Base-by-base conservation (phyloP, 208 protist genomes). In the Trypanosoma platydactyli region DNA sequence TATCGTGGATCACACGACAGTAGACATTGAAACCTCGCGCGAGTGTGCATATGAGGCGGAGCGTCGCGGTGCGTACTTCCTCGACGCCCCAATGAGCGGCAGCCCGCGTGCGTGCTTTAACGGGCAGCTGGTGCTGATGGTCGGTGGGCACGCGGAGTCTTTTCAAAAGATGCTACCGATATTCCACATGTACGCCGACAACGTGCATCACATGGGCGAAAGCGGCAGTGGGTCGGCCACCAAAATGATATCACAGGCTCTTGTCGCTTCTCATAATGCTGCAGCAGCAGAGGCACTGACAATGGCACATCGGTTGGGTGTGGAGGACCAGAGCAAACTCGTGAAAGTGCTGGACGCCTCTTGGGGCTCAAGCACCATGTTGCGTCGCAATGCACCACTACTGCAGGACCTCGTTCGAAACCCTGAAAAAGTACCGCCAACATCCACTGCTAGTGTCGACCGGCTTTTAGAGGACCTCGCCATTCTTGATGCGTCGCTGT, bases 1-100 rank as follows among this genome's bases (percentile, higher is more conserved):
- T 20, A 88, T 96, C 27, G 81, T 96, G 15, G 84, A 94, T 71
- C 91, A 96, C 86, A 94, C 87, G 13, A 94, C 91, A 13, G 83
- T 92, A 9, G 91, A 94, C 64, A 73, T 89, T 22, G 79, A 80
- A 55, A 77, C 88, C 5, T 82, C 87, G 41, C 75, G 83, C 15
- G 79, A 92, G 75, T 92, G 83, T 48, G 86, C 79, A 16, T 69
- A 56, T 25, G 79, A 81, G 60, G 87, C 87, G 52, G 76, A 64
- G 67, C 49, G 67, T 18, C 84, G 86, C 29, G 88, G 85, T 16
- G 86, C 84, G n/a, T 77, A 75, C 48, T 96, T 88, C 60, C 77
- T 96, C 29, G 91, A 96, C 51, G 88, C 87, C 3, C 88, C 91
- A 7, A 90, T 94, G 80, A 91, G 80, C 57, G 91, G 91, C 60